These are phyloP conservation scores for Xerocomellus intermedius DNA, from an alignment of 768 basidiomycete species.

Conservation along the genomic window DNA sequence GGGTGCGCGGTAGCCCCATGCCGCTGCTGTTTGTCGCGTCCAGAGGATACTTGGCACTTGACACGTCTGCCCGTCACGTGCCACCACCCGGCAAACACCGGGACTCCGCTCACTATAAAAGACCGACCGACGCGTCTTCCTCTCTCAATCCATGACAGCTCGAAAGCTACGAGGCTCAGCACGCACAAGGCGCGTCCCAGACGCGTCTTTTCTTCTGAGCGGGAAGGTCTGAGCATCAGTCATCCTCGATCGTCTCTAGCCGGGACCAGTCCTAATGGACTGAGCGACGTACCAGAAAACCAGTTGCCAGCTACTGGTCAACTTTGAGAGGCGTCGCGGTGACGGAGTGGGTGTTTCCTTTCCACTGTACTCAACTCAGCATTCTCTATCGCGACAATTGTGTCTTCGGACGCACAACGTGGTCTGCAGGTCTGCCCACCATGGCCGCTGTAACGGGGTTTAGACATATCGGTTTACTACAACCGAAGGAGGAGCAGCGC, in stretches of 20 bases:
- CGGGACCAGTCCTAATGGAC: constrained; percentile 26
- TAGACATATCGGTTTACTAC: background rate
- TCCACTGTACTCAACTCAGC: background rate
- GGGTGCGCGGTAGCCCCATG: constrained; percentile 13
- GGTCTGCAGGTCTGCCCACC: background rate
- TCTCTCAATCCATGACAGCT: constrained; percentile 17
- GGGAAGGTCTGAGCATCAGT: constrained; percentile 35
- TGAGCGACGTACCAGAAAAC: constrained; percentile 32
- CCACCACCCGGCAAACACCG: constrained; percentile 11
- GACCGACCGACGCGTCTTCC: background rate
- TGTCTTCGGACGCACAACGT: constrained; percentile 13
- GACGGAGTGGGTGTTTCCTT: constrained; percentile 22
- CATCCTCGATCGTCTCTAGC: constrained; percentile 31
- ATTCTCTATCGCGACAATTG: constrained; percentile 23
- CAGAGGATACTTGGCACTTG: background rate
- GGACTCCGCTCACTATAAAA: constrained; percentile 21
- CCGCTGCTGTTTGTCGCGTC: constrained; percentile 2
- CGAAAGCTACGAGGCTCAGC: constrained; percentile 31
- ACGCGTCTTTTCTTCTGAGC: constrained; percentile 29
- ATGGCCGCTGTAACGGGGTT: background rate
- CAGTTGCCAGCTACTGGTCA: constrained; percentile 18
- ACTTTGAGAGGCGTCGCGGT: constrained; percentile 31
- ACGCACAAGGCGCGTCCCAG: constrained; percentile 22
- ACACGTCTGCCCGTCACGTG: constrained; percentile 25
- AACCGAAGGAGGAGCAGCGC: too few relatives aligned